Evolutionary conservation across 2,329 filamentous ascomycete genomes (phyloP).

Genomic region (Tolypocladium endophyticum): DNA sequence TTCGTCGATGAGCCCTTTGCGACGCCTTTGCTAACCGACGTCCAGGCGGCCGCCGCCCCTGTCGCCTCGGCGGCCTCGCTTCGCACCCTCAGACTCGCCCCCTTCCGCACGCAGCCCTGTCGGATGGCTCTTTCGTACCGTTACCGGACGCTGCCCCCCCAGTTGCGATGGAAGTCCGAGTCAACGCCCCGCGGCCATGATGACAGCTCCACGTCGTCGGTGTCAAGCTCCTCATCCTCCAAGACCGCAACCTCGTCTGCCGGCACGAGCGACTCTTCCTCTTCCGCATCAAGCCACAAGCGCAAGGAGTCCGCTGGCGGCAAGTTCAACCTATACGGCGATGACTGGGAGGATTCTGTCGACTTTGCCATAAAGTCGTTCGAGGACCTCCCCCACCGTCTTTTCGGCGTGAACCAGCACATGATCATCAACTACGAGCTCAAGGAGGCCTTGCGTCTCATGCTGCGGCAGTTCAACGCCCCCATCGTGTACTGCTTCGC

Average conservation of each 20-base stretch:
- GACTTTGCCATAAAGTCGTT: conserved; percentile 32
- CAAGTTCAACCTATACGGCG: conserved; percentile 25
- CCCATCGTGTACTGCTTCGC: conserved; percentile 95
- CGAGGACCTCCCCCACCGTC: conserved; percentile 32
- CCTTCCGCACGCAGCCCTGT: conserved; percentile 1
- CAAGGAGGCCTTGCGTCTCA: conserved; percentile 77
- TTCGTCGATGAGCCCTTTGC: background rate
- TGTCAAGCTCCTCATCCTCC: background rate
- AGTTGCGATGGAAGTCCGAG: conserved; percentile 3
- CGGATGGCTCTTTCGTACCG: conserved; percentile 4
- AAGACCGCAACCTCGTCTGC: background rate
- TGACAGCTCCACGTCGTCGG: background rate
- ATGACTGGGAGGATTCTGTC: conserved; percentile 32
- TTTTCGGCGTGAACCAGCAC: conserved; percentile 90
- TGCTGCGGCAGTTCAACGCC: conserved; percentile 83
- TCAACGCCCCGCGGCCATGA: background rate
- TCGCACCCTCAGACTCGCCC: conserved; percentile 6
- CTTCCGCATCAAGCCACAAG: conserved; percentile 3
- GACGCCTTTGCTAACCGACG: background rate
- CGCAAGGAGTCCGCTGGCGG: conserved; percentile 15
- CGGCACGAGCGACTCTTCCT: conserved; percentile 7
- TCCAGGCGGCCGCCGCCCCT: conserved; percentile 7
- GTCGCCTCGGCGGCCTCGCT: conserved; percentile 10
- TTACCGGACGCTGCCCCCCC: background rate
- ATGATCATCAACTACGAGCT: conserved; percentile 94